phyloP scores from a whole-genome alignment of 2,329 filamentous ascomycete genomes.

The Cladosporium sp. region DNA sequence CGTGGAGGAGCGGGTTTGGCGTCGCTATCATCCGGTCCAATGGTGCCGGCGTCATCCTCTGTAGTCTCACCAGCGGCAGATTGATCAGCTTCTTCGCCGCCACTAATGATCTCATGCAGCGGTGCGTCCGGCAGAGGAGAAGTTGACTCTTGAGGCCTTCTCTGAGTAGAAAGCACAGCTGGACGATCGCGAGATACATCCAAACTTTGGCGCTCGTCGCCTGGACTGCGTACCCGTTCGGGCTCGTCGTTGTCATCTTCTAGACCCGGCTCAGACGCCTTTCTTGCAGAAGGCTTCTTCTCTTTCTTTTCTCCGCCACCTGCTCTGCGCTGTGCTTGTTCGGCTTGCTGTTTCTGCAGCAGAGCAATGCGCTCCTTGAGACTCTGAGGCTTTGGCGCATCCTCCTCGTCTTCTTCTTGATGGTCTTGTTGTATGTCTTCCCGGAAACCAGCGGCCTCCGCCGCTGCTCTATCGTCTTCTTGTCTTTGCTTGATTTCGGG shows the following conservation, averaged over 20 bases:
- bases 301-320: slow-evolving; percentile 84
- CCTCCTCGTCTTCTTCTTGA: slow-evolving; percentile 63
- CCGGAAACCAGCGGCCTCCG: slow-evolving; percentile 65
- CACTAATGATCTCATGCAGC: slow-evolving; percentile 57
- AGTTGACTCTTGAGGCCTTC: slow-evolving; percentile 40
- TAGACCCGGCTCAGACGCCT: slow-evolving; percentile 53
- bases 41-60: slow-evolving; percentile 62
- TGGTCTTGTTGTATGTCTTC: slow-evolving; percentile 42
- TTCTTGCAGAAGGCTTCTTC: slow-evolving; percentile 64
- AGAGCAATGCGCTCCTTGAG: slow-evolving; percentile 94
- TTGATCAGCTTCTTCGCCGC: slow-evolving; percentile 66
- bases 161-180: slow-evolving; percentile 38
- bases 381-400: slow-evolving; percentile 87
- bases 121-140: slow-evolving; percentile 38
- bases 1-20: slow-evolving; percentile 52
- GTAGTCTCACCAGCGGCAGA: slow-evolving; percentile 63
- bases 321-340: slow-evolving; percentile 80
- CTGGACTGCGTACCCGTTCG: slow-evolving; percentile 38
- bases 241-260: slow-evolving; percentile 40
- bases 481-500: slow-evolving; percentile 64
- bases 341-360: slow-evolving; percentile 88
- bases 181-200: slow-evolving; percentile 38
- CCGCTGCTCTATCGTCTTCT: slow-evolving; percentile 64
- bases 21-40: slow-evolving; percentile 74
- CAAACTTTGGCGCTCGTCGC: slow-evolving; percentile 39